Evolutionary conservation across 805 yeast genomes (phyloP), one percentile per base, ranked within the genome.

Genomic region (Barnettozyma pratensis): DNA sequence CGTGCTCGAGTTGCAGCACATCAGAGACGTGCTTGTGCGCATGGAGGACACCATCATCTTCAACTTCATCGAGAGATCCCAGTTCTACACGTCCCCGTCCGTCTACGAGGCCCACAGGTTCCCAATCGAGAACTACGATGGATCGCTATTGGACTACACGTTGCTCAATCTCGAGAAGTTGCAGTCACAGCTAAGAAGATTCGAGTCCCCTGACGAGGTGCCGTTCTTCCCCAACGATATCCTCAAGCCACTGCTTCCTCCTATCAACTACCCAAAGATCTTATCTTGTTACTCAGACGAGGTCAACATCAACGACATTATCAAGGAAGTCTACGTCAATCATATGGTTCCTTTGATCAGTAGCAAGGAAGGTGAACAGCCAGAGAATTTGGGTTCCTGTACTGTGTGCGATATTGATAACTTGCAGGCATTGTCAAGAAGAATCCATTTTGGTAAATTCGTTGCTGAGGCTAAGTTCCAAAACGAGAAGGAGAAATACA

Each of bases 21-120:
- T 94, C 59, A 81, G 99, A 53, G 82, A 79, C 51, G 85, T 88
- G 14, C 73, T 94, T 42, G 83, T 91, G 37, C 80, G 96, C 47
- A 89, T 94, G 97, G 99, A 94, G 63, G 98, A 94, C 67, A 87
- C 97, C 6, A 90, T 94, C 57, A 85, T 94, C 52, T 94, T 91
- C 73, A 87, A 85, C 49, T 78, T 94, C 56, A 91, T 94, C 51
- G 99, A 94, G 66, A 76, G 99, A 54, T 87, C 97, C 3, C 96
- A 92, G 69, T 92, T 88, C 62, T 82, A 73, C 57, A 76, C 77
- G 31, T 82, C 89, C 46, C 85, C 87, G 2, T 76, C 87, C 14
- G 89, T 90, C 7, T 94, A 94, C 68, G 74, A 76, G 57, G 57
- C 62, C 9, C 74, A 79, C 54, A 77, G 77, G 52, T 79, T 75